Evolutionary conservation across 306 rosid species (phyloP).

Genomic region (Medicago ruthenica): DNA sequence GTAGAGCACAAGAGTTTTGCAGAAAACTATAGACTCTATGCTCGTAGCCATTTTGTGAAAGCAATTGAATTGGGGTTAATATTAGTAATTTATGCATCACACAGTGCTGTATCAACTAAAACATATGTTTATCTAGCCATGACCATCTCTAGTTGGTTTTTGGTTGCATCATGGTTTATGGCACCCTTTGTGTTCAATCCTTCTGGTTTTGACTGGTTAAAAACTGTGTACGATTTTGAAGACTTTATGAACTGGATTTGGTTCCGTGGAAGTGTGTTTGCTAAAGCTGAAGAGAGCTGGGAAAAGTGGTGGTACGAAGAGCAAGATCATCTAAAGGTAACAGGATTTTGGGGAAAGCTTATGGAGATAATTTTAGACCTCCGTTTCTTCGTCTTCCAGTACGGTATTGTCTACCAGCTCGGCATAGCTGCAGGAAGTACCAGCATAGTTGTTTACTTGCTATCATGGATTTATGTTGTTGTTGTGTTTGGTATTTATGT

Average conservation of each 20-base stretch:
- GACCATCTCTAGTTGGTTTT: conserved; percentile 86
- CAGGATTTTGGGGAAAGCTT: conserved; percentile 81
- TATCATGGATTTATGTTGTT: conserved; percentile 81
- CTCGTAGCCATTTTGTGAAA: conserved; percentile 94
- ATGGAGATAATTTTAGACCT: conserved; percentile 79
- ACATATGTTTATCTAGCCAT: conserved; percentile 76
- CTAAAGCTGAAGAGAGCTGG: conserved; percentile 95
- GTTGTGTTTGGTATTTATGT: conserved; percentile 61
- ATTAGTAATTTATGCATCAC: conserved; percentile 68
- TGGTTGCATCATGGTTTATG: conserved; percentile 80
- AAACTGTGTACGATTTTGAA: conserved; percentile 78
- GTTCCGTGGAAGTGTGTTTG: conserved; percentile 76
- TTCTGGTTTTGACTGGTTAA: conserved; percentile 92
- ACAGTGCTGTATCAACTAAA: conserved; percentile 62
- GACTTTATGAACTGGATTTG: conserved; percentile 89
- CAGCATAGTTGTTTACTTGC: conserved; percentile 70
- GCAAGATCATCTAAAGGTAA: conserved; percentile 77
- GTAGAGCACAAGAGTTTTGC: conserved; percentile 89
- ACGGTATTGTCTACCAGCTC: conserved; percentile 77
- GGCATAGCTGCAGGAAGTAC: conserved; percentile 70
- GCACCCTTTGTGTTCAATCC: conserved; percentile 89
- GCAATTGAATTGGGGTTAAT: conserved; percentile 85
- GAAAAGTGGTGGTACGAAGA: conserved; percentile 97
- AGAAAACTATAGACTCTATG: conserved; percentile 85
- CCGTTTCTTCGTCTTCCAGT: conserved; percentile 85